Percentiles rank a stretch among this genome's conserved stretches.
Evolutionary conservation across 164 flowering plant species (phyloP).

Genomic region (Malania oleifera): DNA sequence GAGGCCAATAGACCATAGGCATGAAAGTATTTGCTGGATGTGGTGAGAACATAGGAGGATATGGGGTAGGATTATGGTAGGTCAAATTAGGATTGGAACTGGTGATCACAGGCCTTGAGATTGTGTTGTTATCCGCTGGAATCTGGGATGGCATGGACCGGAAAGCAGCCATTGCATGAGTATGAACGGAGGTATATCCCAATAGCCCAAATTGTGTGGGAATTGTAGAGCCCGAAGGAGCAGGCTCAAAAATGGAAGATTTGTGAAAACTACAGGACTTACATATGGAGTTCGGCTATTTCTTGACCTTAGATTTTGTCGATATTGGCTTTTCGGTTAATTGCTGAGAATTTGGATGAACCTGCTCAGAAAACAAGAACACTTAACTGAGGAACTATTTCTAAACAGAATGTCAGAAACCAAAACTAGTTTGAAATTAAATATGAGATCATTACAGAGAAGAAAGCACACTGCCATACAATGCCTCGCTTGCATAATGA

Average conservation of each 20-base stretch:
- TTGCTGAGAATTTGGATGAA: conserved; percentile 20
- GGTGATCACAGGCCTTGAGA: conserved; percentile 13
- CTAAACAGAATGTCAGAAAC: not conserved
- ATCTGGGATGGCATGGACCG: conserved; percentile 26
- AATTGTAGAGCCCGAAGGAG: conserved; percentile 19
- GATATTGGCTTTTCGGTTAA: conserved; percentile 17
- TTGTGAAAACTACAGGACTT: conserved; percentile 18
- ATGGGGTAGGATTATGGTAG: conserved; percentile 22
- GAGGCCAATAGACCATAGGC: conserved; percentile 45
- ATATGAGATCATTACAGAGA: conserved; percentile 1
- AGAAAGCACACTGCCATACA: not conserved
- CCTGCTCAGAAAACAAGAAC: conserved; percentile 19
- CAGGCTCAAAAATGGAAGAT: conserved; percentile 16
- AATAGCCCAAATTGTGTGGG: conserved; percentile 33
- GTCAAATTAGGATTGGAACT: conserved; percentile 13
- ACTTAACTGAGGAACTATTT: too few relatives aligned
- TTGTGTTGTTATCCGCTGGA: conserved; percentile 10
- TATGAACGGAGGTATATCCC: conserved; percentile 30
- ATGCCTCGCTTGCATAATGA: too few relatives aligned
- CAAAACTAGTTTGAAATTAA: not conserved
- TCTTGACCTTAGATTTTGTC: conserved; percentile 31
- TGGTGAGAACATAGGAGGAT: conserved; percentile 27
- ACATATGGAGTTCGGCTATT: conserved; percentile 15
- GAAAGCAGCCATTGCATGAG: conserved; percentile 21
- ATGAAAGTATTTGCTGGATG: conserved; percentile 34